These are phyloP conservation scores for Ophiostoma novo-ulmi DNA, from an alignment of 2,329 filamentous ascomycete species.

Conservation along the genomic window DNA sequence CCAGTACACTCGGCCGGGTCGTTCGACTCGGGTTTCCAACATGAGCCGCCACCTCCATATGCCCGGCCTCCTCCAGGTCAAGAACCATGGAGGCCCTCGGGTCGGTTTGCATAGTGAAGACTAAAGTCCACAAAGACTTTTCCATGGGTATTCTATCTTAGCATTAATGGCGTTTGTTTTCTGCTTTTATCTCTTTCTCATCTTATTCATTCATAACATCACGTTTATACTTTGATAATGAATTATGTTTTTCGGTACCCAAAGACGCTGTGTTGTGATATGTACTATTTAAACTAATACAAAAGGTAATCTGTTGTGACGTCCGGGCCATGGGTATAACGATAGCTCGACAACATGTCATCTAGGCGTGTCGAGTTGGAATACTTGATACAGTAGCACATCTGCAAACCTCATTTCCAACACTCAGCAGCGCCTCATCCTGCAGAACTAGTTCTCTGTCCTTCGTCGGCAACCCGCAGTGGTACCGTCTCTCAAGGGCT, in stretches of 20 bases:
- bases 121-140: background rate
- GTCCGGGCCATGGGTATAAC: too few species aligned
- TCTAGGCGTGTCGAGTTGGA: too few species aligned
- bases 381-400: too few species aligned
- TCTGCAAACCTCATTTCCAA: background rate
- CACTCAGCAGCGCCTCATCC: too few species aligned
- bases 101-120: background rate
- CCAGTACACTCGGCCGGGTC: background rate
- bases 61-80: background rate
- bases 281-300: too few species aligned
- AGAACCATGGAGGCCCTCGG: background rate
- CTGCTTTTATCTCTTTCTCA: background rate
- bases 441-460: background rate
- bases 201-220: background rate
- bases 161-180: conserved; percentile 1
- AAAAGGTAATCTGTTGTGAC: too few species aligned
- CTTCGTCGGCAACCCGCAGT: background rate
- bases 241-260: background rate
- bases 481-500: background rate
- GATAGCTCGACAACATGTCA: too few species aligned
- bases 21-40: background rate
- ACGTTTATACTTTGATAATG: background rate
- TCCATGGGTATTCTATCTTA: background rate
- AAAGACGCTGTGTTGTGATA: too few species aligned
- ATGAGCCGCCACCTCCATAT: conserved; percentile 5